These are phyloP conservation scores for Calvatia gigantea DNA, from an alignment of 768 basidiomycete genomes.

Conservation along the genomic window DNA sequence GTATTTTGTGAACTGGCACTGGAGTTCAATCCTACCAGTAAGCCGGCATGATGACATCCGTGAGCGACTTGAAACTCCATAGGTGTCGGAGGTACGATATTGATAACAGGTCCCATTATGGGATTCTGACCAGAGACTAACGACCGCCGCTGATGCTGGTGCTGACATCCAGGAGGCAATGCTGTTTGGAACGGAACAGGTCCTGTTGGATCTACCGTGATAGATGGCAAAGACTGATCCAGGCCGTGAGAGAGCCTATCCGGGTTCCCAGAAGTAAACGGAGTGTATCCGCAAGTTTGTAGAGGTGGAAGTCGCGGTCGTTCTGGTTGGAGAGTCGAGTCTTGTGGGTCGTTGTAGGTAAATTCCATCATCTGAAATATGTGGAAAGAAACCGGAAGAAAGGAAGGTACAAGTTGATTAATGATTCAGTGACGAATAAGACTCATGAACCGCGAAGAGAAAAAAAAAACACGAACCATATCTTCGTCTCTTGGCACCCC, in stretches of 20 bases:
- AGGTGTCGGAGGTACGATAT: conserved; percentile 7
- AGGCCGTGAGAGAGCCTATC: not conserved
- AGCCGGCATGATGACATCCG: not conserved
- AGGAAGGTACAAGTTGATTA: not conserved
- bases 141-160: conserved; percentile 10
- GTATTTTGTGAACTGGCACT: not conserved
- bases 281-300: not conserved
- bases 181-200: not conserved
- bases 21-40: not conserved
- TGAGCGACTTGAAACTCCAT: not conserved
- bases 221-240: not conserved
- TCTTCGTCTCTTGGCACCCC: conserved; percentile 39
- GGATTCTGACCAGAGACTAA: not conserved
- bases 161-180: conserved; percentile 19
- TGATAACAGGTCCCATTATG: conserved; percentile 10
- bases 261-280: not conserved
- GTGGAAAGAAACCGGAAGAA: not conserved
- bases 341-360: not conserved
- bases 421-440: conserved; percentile 2
- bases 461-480: conserved; percentile 39
- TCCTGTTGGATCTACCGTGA: not conserved
- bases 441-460: not conserved
- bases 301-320: conserved; percentile 1
- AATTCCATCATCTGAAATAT: not conserved
- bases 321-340: not conserved